Base-by-base conservation (phyloP, 108 stramenopile species). In the Aureococcus anophagefferens region DNA sequence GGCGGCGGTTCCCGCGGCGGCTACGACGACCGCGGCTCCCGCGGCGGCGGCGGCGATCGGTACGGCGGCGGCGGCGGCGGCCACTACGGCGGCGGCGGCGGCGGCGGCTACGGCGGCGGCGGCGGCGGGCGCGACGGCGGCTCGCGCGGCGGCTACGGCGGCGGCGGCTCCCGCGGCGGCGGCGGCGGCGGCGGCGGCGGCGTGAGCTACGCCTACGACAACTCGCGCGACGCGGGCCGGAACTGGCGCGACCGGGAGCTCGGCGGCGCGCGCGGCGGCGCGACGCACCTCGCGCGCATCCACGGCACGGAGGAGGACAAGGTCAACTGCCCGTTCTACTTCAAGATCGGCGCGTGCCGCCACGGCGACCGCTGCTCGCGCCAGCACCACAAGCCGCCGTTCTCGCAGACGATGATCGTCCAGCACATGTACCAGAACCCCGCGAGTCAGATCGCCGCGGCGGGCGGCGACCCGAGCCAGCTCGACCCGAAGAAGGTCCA, bases 241-340 rank as follows among this genome's bases (percentile, higher is more conserved):
- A 59, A 59, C 51, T 59, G 51, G 51, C 51, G 51, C 21, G 51
- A 64, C 64, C 30, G 64, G 32, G 64, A 64, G 33, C 32, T 64
- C 15, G 68, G 35, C 28, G 64, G 68, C 30, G 36, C 68, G 33
- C 32, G 68, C 36, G 85, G 83, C n/a, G 85, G 85, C 14, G 97
- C 97, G n/a, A 85, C 88, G 63, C 91, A 96, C 74, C 77, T 98
- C 40, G 95, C 97, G 17, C 81, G 94, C n/a, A 97, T 97, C 76
- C 96, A 98, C 77, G 98, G 98, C 18, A 96, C 96, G 13, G 98
- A 98, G 82, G 95, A 97, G 72, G 98, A 98, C 80, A 94, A 94
- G 84, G 81, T 96, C 30, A 99, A 99, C 77, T 99, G 98, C 82
- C 96, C 98, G 66, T 99, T 97, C 80, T 99, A 95, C 82, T 93